Evolutionary conservation across 768 basidiomycete species (phyloP).

Genomic region (Fistulinella prunicolor): DNA sequence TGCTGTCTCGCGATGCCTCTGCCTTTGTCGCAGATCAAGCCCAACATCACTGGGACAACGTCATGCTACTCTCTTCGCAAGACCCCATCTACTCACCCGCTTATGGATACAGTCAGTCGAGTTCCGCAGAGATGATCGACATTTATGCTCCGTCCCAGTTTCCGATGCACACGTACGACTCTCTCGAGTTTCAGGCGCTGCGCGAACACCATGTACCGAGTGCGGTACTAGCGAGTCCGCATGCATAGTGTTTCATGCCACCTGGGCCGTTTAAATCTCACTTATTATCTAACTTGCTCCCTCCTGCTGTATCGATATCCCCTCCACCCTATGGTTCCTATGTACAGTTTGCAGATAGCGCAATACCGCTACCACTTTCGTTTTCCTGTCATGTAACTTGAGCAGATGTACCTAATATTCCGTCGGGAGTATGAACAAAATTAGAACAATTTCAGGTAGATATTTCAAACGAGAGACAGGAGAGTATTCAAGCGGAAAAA

Average conservation of each 20-base stretch:
- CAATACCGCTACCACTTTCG: conserved; percentile 1
- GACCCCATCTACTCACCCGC: conserved; percentile 13
- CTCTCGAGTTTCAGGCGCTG: conserved; percentile 33
- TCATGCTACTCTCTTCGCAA: conserved; percentile 15
- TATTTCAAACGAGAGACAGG: neutral
- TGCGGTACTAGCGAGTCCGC: conserved; percentile 19
- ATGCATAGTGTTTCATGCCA: conserved; percentile 12
- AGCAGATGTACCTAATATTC: conserved; percentile 5
- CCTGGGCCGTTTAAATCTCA: conserved; percentile 3
- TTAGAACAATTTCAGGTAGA: neutral
- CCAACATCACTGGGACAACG: conserved; percentile 17
- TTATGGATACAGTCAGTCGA: conserved; percentile 21
- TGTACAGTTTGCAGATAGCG: neutral
- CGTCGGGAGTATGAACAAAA: conserved; percentile 19
- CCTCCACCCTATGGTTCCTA: neutral
- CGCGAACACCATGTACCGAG: conserved; percentile 25
- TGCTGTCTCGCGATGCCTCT: conserved; percentile 10
- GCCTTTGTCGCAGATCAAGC: conserved; percentile 12
- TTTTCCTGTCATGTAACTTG: conserved; percentile 16
- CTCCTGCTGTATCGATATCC: conserved; percentile 28
- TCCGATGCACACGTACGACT: conserved; percentile 25
- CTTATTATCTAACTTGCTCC: conserved; percentile 25
- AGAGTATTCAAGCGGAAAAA: neutral
- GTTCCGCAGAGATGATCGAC: conserved; percentile 18
- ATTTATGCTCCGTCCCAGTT: conserved; percentile 16